Base-by-base conservation (phyloP, 1,284 basidiomycete species). In the Ustilago esculenta region DNA sequence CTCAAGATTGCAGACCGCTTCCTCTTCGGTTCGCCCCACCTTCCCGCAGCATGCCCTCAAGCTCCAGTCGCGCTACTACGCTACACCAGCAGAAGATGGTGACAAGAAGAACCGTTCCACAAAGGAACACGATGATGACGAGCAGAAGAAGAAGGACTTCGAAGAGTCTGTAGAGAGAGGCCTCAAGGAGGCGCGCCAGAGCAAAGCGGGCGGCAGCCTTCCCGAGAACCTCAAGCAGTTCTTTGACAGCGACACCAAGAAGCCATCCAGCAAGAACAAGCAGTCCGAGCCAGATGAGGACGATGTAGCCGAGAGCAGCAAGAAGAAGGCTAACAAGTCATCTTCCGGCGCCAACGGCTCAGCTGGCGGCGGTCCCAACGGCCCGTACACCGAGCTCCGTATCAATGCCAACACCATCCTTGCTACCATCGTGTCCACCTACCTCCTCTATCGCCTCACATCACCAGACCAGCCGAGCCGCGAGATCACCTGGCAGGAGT, bases 401-500 rank as follows among this genome's bases (percentile, higher is more conserved):
- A 51, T 74, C 51, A 81, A 81, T 47, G 54, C 69, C 60, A 81
- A 80, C 58, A 69, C 72, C 46, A 53, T 80, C 39, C 52, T 81
- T 33, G 72, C 71, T 33, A 74, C 77, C 27, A 66, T 78, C 41
- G 86, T 88, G 47, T 86, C 89, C 33, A 87, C 91, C 65, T 90
- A 91, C 76, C 85, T 88, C 10, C 85, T 90, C 72, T 88, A 88
- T 34, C 87, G 86, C 53, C 85, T 88, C 32, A 86, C 85, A 17
- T 83, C 86, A 0, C 84, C 87, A 0, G 85, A 85, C 40, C 53
- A 73, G 6, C 66, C 69, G 17, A 88, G 90, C 5, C 88, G 90
- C 67, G 94, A 98, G 84, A 96, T 98, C 72, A 97, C 94, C 69
- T 98, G 94, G 94, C 94, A 97, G 84, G 94, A 97, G 83, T 98